Evolutionary conservation across 2,329 filamentous ascomycete species (phyloP).

Genomic region (Ascochyta lentis): DNA sequence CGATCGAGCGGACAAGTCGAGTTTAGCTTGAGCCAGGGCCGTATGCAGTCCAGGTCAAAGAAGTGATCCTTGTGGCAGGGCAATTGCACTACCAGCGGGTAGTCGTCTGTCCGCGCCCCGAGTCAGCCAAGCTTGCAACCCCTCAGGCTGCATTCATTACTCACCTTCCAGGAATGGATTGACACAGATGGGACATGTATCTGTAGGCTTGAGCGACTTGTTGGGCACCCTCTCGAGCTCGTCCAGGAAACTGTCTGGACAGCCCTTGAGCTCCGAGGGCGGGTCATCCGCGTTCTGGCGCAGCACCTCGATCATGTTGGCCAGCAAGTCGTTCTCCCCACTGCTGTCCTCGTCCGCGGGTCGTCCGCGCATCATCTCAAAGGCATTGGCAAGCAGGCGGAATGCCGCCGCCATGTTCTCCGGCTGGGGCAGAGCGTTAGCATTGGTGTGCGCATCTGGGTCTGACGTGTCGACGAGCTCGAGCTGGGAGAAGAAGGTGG

Average conservation of each 20-base stretch:
- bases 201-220: slow-evolving; percentile 58
- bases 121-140: slow-evolving; percentile 24
- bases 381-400: slow-evolving; percentile 66
- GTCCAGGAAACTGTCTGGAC: slow-evolving; percentile 66
- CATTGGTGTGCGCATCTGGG: slow-evolving; percentile 58
- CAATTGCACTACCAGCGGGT: slow-evolving; percentile 68
- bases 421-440: slow-evolving; percentile 66
- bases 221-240: slow-evolving; percentile 66
- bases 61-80: slow-evolving; percentile 68
- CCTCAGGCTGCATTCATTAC: slow-evolving; percentile 15
- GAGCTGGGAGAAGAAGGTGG: slow-evolving; percentile 69
- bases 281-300: slow-evolving; percentile 64
- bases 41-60: slow-evolving; percentile 70
- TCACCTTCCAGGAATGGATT: slow-evolving; percentile 66
- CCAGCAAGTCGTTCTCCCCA: slow-evolving; percentile 54
- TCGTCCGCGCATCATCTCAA: slow-evolving; percentile 62
- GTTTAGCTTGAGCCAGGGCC: slow-evolving; percentile 69
- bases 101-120: slow-evolving; percentile 52
- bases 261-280: slow-evolving; percentile 66
- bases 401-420: slow-evolving; percentile 66
- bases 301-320: slow-evolving; percentile 62
- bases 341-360: slow-evolving; percentile 38
- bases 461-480: slow-evolving; percentile 64
- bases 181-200: slow-evolving; percentile 66
- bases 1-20: slow-evolving; percentile 70